Percentiles rank a stretch among this genome's conserved stretches.
Evolutionary conservation across 31 red algal species (phyloP).

Genomic region (Endocladia muricata): DNA sequence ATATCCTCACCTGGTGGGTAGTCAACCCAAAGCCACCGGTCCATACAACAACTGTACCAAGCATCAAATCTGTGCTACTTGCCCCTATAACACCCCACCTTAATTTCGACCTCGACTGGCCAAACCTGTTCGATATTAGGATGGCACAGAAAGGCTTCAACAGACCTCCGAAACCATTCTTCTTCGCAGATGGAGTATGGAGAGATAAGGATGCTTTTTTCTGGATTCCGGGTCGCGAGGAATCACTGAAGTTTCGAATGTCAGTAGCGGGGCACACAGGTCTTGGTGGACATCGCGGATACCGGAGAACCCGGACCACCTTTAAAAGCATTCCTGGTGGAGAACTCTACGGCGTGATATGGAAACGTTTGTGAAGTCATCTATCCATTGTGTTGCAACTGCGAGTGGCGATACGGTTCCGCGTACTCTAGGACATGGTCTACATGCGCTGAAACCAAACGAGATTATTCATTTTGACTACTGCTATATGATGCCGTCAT

Average conservation of each 20-base stretch:
- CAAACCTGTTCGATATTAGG: constrained; percentile 5
- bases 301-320: neutral
- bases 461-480: constrained; percentile 39
- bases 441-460: constrained; percentile 21
- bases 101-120: constrained; percentile 29
- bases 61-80: neutral
- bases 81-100: neutral
- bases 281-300: neutral
- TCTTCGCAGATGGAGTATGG: neutral
- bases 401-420: neutral
- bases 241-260: constrained; percentile 18
- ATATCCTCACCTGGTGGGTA: constrained; percentile 13
- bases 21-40: neutral
- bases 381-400: constrained; percentile 19
- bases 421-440: neutral
- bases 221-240: constrained; percentile 36
- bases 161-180: neutral
- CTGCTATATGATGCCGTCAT: neutral
- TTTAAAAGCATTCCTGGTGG: constrained; percentile 9
- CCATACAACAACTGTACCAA: neutral
- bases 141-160: neutral
- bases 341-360: neutral
- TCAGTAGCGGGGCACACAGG: constrained; percentile 28
- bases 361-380: neutral
- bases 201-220: neutral